Evolutionary conservation across 208 protist species (phyloP).

Genomic region (Angomonas deanei): DNA sequence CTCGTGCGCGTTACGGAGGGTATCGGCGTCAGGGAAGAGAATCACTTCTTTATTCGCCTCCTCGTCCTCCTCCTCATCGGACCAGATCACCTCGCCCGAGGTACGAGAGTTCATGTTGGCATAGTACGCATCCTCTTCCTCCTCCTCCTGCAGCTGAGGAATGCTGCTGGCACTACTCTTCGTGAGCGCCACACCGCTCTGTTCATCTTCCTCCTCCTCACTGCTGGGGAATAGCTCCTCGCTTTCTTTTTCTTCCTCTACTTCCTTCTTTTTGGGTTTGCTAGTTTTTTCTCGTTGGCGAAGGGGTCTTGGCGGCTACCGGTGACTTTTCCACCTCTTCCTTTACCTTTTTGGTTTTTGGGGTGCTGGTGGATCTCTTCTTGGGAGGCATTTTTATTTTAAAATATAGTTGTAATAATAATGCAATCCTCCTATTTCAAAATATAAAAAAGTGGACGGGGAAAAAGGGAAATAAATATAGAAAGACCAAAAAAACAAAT

Average conservation of each 20-base stretch:
- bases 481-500: constrained; percentile 7
- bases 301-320: background rate
- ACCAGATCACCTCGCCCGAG: constrained; percentile 78
- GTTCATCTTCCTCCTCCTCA: background rate
- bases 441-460: constrained; percentile 6
- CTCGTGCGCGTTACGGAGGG: constrained; percentile 22
- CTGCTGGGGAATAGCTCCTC: background rate
- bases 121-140: background rate
- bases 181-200: background rate
- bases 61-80: constrained; percentile 36
- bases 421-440: constrained; percentile 5
- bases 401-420: background rate
- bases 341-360: background rate
- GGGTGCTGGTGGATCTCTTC: constrained; percentile 3
- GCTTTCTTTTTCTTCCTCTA: background rate
- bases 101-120: background rate
- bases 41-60: constrained; percentile 39
- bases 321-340: background rate
- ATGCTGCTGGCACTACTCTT: background rate
- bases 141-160: background rate
- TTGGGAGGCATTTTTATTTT: constrained; percentile 48
- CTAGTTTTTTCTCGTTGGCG: background rate
- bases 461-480: constrained; percentile 6
- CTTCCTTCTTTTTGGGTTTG: background rate
- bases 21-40: constrained; percentile 80